Conservation (phyloP, 352 stramenopile species). For the Globisporangium splendens region DNA sequence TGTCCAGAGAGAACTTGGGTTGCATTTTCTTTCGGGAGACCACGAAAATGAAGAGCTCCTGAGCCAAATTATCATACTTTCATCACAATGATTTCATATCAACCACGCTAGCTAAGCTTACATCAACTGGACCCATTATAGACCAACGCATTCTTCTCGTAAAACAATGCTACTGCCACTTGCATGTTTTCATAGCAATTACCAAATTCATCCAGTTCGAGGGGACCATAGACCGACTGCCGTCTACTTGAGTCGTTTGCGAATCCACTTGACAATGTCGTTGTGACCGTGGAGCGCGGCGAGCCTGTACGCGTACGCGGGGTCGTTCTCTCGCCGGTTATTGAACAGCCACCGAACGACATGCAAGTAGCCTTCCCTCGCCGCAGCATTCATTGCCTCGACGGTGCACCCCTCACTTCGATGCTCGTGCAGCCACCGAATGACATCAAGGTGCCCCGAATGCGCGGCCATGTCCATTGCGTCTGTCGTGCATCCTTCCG, state of each 20-base stretch:
- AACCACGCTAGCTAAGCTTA: too few relatives aligned
- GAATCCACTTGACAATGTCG: constrained; percentile 14
- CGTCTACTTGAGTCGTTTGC: constrained; percentile 7
- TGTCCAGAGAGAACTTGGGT: too few relatives aligned
- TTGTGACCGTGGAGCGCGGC: constrained; percentile 9
- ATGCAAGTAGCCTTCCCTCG: constrained; percentile 9
- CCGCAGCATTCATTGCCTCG: constrained; percentile 10
- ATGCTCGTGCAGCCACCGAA: constrained; percentile 15
- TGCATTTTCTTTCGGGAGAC: too few relatives aligned
- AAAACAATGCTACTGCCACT: background rate
- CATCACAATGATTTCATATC: too few relatives aligned
- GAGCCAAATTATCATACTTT: too few relatives aligned
- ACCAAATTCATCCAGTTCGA: background rate
- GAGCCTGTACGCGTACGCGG: background rate
- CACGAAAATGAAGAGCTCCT: too few relatives aligned
- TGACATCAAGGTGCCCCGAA: constrained; percentile 4
- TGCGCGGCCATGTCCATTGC: constrained; percentile 12
- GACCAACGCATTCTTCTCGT: background rate
- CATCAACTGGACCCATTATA: too few relatives aligned
- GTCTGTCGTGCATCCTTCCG: constrained; percentile 5
- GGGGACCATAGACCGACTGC: too few relatives aligned
- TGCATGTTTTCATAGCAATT: too few relatives aligned
- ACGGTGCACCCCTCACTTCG: constrained; percentile 12
- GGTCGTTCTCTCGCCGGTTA: constrained; percentile 9
- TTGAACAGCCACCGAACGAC: constrained; percentile 16